Evolutionary conservation across 441 rosid species (phyloP).

Genomic region (Capsella rubella): DNA sequence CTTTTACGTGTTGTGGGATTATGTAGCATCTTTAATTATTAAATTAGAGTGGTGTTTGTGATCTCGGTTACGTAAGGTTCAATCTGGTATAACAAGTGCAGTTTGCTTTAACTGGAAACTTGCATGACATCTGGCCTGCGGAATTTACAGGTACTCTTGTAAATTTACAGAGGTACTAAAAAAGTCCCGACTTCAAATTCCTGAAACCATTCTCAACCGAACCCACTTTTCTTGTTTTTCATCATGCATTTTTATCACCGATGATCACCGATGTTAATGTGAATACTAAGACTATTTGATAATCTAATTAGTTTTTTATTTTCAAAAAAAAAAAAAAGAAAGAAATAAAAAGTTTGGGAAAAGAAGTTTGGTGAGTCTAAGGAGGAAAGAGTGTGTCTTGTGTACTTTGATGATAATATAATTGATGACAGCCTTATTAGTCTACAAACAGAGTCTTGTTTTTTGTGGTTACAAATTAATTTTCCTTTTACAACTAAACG

Average conservation of each 20-base stretch:
- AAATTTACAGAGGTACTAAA: too few relatives aligned
- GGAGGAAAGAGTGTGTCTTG: constrained; percentile 38
- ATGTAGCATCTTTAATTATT: background rate
- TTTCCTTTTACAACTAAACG: constrained; percentile 45
- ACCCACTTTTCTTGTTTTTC: too few relatives aligned
- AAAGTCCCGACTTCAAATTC: too few relatives aligned
- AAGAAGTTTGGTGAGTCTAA: constrained; percentile 36
- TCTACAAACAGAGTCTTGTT: constrained; percentile 17
- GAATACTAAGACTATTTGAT: too few relatives aligned
- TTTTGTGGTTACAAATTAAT: constrained; percentile 43
- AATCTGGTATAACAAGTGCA: background rate
- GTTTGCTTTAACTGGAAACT: too few relatives aligned
- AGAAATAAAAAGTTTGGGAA: background rate
- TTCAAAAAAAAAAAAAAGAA: background rate
- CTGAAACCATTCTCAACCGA: too few relatives aligned
- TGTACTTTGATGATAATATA: constrained; percentile 39
- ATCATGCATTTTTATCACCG: too few relatives aligned
- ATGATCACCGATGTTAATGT: too few relatives aligned
- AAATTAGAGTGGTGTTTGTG: background rate
- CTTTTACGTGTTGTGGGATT: background rate
- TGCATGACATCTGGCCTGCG: too few relatives aligned
- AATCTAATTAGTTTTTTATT: too few relatives aligned
- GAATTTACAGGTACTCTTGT: too few relatives aligned
- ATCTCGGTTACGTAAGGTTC: background rate
- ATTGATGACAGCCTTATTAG: constrained; percentile 42